Percentiles rank a stretch among this genome's conserved stretches.
These are phyloP conservation scores for Exsudoporus floridanus DNA, from an alignment of 1,284 basidiomycete species.

Conservation along the genomic window DNA sequence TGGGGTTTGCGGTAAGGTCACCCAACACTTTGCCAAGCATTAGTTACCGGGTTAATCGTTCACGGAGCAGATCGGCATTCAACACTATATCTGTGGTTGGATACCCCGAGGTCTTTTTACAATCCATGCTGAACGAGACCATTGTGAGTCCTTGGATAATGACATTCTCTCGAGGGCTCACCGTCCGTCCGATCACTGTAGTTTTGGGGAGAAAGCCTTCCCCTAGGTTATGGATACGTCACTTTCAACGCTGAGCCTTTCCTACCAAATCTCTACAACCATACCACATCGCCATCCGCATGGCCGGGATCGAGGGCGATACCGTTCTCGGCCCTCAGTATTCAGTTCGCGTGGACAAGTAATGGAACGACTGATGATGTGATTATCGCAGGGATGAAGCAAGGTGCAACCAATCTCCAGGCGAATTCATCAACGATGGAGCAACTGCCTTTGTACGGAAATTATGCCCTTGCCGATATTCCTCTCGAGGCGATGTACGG, in stretches of 20 bases:
- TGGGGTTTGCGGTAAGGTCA: conserved; percentile 24
- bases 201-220: conserved; percentile 20
- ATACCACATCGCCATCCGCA: conserved; percentile 43
- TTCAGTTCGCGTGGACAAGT: conserved; percentile 48
- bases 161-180: not conserved
- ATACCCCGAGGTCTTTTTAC: conserved; percentile 22
- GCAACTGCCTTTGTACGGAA: conserved; percentile 43
- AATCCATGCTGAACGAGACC: conserved; percentile 17
- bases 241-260: conserved; percentile 61
- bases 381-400: conserved; percentile 42
- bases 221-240: conserved; percentile 29
- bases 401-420: conserved; percentile 42
- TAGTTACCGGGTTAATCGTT: not conserved
- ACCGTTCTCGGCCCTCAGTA: conserved; percentile 47
- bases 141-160: conserved; percentile 13
- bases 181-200: not conserved
- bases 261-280: conserved; percentile 44
- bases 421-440: conserved; percentile 43
- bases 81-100: conserved; percentile 22
- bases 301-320: conserved; percentile 48
- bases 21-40: not conserved
- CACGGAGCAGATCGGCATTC: conserved; percentile 21
- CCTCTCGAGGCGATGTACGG: conserved; percentile 52
- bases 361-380: conserved; percentile 37
- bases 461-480: conserved; percentile 54